phyloP scores from a whole-genome alignment of 371 early-diverging fungal genomes.

The Rhizomucor miehei region DNA sequence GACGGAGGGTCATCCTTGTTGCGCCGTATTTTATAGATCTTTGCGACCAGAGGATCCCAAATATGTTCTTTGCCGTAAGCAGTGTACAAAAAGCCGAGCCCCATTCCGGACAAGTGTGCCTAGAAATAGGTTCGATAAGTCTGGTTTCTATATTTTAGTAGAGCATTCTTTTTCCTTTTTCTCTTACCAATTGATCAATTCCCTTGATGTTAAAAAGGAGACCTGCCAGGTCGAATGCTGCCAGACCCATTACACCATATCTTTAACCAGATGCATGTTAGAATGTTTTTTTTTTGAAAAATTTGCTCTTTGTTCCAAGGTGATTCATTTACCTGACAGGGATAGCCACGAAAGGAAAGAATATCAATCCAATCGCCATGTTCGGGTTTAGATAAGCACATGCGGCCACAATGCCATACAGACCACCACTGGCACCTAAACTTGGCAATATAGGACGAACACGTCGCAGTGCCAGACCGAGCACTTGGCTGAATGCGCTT shows the following conservation, averaged over 20 bases:
- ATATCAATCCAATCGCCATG: constrained; percentile 60
- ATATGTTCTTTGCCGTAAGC: constrained; percentile 47
- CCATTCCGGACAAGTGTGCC: constrained; percentile 70
- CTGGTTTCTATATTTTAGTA: too few species aligned
- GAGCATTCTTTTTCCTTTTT: too few species aligned
- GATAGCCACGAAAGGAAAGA: constrained; percentile 72
- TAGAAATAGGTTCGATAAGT: constrained; percentile 17
- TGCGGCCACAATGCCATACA: constrained; percentile 64
- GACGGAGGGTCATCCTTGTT: too few species aligned
- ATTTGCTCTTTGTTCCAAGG: too few species aligned
- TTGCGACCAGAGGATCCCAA: constrained; percentile 46
- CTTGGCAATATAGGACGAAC: constrained; percentile 55
- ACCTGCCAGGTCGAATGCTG: constrained; percentile 63
- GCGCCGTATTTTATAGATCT: constrained; percentile 19
- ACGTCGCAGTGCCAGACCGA: constrained; percentile 43
- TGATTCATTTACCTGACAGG: constrained; percentile 59
- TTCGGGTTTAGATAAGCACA: constrained; percentile 62
- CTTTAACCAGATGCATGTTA: background rate
- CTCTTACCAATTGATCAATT: constrained; percentile 73
- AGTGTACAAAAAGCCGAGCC: constrained; percentile 49
- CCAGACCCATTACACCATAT: constrained; percentile 26
- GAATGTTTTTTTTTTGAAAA: background rate
- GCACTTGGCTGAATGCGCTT: constrained; percentile 61
- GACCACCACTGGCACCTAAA: constrained; percentile 79
- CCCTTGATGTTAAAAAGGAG: constrained; percentile 55